These are phyloP conservation scores for Tylopilus subfusipes DNA, from an alignment of 768 basidiomycete genomes.

Conservation along the genomic window DNA sequence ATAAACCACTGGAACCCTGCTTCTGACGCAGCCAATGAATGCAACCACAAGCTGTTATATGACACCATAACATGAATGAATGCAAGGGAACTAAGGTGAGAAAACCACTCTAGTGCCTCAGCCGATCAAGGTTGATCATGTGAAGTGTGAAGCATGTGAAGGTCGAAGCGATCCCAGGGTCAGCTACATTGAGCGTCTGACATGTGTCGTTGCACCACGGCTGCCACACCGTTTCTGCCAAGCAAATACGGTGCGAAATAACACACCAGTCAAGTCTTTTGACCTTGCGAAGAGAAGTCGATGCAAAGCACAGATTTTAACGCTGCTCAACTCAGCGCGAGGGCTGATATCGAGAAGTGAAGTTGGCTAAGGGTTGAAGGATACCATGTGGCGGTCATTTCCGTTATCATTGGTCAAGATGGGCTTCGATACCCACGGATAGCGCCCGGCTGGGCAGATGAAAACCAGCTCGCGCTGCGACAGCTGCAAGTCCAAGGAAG, in stretches of 20 bases:
- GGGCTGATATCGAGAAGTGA: background rate
- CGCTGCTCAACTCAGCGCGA: background rate
- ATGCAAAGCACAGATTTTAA: too few species aligned
- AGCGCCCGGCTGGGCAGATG: background rate
- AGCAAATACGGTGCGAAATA: background rate
- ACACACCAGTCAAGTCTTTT: background rate
- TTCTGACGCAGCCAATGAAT: background rate
- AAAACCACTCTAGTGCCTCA: background rate
- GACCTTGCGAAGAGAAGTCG: too few species aligned
- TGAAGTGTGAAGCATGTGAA: conserved; percentile 1
- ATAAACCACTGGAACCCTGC: background rate
- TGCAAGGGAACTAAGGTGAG: background rate
- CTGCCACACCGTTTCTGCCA: conserved; percentile 2
- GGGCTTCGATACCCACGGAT: background rate
- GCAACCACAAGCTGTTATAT: background rate
- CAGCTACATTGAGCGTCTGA: background rate
- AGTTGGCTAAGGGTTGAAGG: background rate
- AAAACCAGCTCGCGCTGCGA: background rate
- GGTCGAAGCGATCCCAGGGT: background rate
- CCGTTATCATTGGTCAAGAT: conserved; percentile 22
- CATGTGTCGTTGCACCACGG: background rate
- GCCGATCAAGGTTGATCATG: background rate
- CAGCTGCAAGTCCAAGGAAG: background rate
- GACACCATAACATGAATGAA: background rate
- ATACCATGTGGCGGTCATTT: conserved; percentile 22